Conservation (phyloP, 176 grass and related monocot genomes). For the Aegilops speltoides region DNA sequence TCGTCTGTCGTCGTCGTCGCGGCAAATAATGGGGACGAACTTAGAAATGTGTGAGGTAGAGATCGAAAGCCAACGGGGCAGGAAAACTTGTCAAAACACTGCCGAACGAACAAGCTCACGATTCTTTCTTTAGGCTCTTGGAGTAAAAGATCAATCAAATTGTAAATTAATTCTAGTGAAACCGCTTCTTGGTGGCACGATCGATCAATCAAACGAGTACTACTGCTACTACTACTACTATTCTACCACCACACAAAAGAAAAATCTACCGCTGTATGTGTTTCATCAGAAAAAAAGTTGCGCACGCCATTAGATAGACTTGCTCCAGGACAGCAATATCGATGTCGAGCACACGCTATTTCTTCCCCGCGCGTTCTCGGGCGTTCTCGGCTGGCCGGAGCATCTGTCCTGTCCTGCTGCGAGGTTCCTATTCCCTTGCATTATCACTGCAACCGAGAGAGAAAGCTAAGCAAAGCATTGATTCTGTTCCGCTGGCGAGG, state of each 20-base stretch:
- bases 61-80: not conserved
- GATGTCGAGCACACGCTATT: not conserved
- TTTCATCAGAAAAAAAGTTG: not conserved
- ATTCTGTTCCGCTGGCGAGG: not conserved
- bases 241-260: too few relatives aligned
- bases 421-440: not conserved
- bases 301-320: too few relatives aligned
- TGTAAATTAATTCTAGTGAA: slow-evolving; percentile 21
- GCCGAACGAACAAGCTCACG: not conserved
- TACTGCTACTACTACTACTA: too few relatives aligned
- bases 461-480: not conserved
- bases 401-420: not conserved
- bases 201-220: not conserved
- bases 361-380: not conserved
- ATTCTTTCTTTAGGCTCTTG: slow-evolving; percentile 2
- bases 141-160: slow-evolving; percentile 3
- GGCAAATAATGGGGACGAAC: slow-evolving; percentile 10
- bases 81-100: not conserved
- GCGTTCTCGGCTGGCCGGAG: not conserved
- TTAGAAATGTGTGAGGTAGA: not conserved
- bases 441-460: not conserved
- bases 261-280: too few relatives aligned
- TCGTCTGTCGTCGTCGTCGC: not conserved
- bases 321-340: not conserved
- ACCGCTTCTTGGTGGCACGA: not conserved